Conservation (phyloP, 208 protist genomes). For the Jaenimonas drosophilae region DNA sequence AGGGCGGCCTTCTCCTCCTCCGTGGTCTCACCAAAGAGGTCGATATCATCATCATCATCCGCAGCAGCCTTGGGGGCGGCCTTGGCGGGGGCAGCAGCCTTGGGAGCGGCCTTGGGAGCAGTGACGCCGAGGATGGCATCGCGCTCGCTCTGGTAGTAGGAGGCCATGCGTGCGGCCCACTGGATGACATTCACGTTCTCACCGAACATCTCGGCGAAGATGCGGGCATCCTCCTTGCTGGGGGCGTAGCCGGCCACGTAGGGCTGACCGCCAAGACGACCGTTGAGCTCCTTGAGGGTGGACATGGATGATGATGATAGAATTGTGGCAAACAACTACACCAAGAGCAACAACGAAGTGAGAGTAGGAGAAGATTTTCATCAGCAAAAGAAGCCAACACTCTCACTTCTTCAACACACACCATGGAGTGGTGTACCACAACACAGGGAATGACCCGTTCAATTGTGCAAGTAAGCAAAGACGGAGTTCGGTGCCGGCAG, state of each 20-base stretch:
- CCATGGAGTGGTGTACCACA: no score
- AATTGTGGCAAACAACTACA: background rate
- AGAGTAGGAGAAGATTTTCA: no score
- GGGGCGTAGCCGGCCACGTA: conserved; percentile 55
- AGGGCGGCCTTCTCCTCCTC: conserved; percentile 82
- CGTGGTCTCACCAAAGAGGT: conserved; percentile 65
- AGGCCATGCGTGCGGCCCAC: conserved; percentile 61
- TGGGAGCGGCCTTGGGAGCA: conserved; percentile 7
- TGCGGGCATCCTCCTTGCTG: conserved; percentile 31
- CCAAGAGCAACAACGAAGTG: no score
- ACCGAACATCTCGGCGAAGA: conserved; percentile 41
- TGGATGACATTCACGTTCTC: conserved; percentile 37
- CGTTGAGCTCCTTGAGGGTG: conserved; percentile 47
- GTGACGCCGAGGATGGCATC: no score
- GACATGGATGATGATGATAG: background rate
- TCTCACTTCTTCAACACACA: no score
- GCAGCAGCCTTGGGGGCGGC: conserved; percentile 6
- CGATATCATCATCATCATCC: conserved; percentile 12
- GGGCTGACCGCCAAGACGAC: conserved; percentile 37
- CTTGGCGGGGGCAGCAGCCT: conserved; percentile 7
- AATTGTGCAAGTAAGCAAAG: no score
- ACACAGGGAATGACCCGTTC: no score
- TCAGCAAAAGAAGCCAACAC: no score
- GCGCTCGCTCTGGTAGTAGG: conserved; percentile 52
- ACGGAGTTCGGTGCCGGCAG: no score